Evolutionary conservation across 2,329 filamentous ascomycete genomes (phyloP).

Genomic region (Sclerotinia sclerotiorum): DNA sequence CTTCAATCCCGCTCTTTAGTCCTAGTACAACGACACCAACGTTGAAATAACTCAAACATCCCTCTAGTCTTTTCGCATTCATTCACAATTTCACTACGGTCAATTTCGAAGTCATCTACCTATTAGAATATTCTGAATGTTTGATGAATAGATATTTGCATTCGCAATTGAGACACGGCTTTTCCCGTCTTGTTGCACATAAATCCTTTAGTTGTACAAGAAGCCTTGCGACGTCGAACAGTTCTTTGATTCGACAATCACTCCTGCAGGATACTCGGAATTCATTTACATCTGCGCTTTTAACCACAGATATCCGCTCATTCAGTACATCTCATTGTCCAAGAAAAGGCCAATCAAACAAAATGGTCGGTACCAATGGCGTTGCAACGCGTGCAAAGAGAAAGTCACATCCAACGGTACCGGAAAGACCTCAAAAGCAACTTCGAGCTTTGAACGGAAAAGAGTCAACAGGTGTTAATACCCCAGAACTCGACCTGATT

Average conservation of each 20-base stretch:
- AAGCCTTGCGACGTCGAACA: slow-evolving; percentile 25
- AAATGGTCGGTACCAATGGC: slow-evolving; percentile 37
- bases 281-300: slow-evolving; percentile 3
- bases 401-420: slow-evolving; percentile 38
- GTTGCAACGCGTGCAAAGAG: slow-evolving; percentile 35
- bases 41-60: slow-evolving; percentile 7
- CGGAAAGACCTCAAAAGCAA: slow-evolving; percentile 40
- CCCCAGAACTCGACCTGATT: slow-evolving; percentile 37
- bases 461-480: slow-evolving; percentile 41
- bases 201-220: slow-evolving; percentile 10
- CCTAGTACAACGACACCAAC: slow-evolving; percentile 2
- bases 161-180: slow-evolving; percentile 38
- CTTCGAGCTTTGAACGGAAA: slow-evolving; percentile 40
- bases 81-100: not conserved
- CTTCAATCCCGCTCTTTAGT: not conserved
- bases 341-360: not conserved
- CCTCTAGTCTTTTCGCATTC: not conserved
- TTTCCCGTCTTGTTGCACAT: slow-evolving; percentile 33
- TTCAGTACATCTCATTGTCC: not conserved
- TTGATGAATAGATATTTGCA: slow-evolving; percentile 39
- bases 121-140: slow-evolving; percentile 22
- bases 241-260: slow-evolving; percentile 12
- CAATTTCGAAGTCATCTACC: not conserved
- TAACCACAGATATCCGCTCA: not conserved
- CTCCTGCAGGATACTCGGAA: slow-evolving; percentile 9